A percentile compares a stretch with the other conserved stretches of the same genome.
Conservation (phyloP, 768 basidiomycete genomes). For the Trametes meyenii region DNA sequence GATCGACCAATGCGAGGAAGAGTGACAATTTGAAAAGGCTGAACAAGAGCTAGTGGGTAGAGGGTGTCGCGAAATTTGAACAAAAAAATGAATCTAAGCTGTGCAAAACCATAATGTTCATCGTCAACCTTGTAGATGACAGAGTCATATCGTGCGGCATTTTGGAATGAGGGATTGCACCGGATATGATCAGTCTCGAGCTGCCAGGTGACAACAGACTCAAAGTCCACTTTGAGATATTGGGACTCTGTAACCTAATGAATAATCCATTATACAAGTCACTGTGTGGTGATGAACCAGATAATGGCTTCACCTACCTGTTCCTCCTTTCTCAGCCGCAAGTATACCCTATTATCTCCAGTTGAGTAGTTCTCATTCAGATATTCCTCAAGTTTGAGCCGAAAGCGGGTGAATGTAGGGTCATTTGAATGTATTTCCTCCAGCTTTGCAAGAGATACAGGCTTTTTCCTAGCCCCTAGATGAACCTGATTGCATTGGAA, state of each 20-base stretch:
- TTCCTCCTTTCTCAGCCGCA: too few relatives aligned
- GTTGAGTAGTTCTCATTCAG: too few relatives aligned
- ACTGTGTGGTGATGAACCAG: not conserved
- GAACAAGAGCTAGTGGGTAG: too few relatives aligned
- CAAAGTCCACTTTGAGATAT: conserved; percentile 25
- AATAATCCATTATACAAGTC: not conserved
- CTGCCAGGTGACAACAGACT: conserved; percentile 28
- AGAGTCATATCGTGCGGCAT: too few relatives aligned
- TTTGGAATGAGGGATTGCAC: conserved; percentile 27
- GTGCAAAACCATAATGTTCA: too few relatives aligned
- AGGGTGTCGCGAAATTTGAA: too few relatives aligned
- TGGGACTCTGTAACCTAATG: conserved; percentile 23
- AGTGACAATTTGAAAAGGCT: too few relatives aligned
- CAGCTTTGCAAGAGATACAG: not conserved
- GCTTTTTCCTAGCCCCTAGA: not conserved
- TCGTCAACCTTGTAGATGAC: too few relatives aligned
- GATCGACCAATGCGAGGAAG: too few relatives aligned
- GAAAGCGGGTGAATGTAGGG: too few relatives aligned
- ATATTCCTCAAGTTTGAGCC: not conserved
- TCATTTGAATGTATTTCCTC: not conserved
- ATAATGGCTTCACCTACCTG: not conserved
- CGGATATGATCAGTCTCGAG: conserved; percentile 22
- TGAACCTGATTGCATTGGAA: not conserved
- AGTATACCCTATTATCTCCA: too few relatives aligned
- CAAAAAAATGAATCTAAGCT: too few relatives aligned